Base-by-base conservation (phyloP, 495 filamentous ascomycete species). In the Aspergillus ellipticus region DNA sequence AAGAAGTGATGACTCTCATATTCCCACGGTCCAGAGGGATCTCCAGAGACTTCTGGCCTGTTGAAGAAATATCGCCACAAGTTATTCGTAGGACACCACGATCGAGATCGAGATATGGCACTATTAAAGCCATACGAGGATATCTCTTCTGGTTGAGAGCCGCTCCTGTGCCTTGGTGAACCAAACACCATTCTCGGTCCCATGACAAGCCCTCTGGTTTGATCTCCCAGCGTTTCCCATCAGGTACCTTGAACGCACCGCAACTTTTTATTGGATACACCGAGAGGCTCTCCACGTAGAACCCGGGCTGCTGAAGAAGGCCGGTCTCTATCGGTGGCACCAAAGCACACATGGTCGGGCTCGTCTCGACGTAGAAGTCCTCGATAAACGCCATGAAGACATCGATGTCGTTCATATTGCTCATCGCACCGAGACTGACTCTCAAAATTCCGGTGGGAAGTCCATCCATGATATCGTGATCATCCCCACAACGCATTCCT, bases 101-200 rank as follows among this genome's bases (percentile, higher is more conserved):
- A 0, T 79, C 70, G 42, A 94, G 79, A 56, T 95, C 87, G 17
- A 96, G 71, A 1, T 50, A 64, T 4, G 92, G 90, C 35, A 80
- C 76, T 39, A 97, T 80, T 10, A 96, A 78, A 4, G 89, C 85
- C 91, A 97, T 96, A 16, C 76, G 79, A 2, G 89, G 89, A 63
- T 95, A 85, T 53, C 82, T 76, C 70, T 96, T 96, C 66, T 95
- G 90, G 58, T 80, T 92, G 47, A 97, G 70, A 0, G 85, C 89
- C 45, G 82, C 82, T 0, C 85, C 85, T 2, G 90, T 92, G 8
- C 89, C 88, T 63, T 86, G 83, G 66, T 96, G 90, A 15, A 97
- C 80, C 15, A 97, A 70, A 65, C 90, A 96, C 92, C 92, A 97
- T 71, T 97, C 92, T 49, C 92, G 75, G 67, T 97, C 92, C 92